phyloP scores from a whole-genome alignment of 768 basidiomycete genomes.

The Rubroboletus pulcherrimus region DNA sequence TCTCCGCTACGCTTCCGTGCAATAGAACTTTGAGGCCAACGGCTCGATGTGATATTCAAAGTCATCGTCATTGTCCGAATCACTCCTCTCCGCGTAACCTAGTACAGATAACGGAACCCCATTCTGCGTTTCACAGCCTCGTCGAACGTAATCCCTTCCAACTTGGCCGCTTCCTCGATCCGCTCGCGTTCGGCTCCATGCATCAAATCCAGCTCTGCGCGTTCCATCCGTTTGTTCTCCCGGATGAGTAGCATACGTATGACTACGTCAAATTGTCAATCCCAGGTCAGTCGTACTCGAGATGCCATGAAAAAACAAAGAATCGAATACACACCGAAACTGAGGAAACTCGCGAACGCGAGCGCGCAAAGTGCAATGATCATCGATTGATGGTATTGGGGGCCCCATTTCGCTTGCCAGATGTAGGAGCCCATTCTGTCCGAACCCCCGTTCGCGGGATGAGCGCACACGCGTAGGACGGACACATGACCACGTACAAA shows the following conservation, averaged over 20 bases:
- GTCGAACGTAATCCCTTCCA: conserved; percentile 59
- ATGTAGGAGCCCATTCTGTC: conserved; percentile 57
- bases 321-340: conserved; percentile 30
- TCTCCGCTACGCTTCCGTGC: neutral
- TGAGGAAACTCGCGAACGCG: conserved; percentile 31
- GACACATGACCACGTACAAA: conserved; percentile 38
- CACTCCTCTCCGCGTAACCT: conserved; percentile 1
- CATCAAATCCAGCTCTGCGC: conserved; percentile 43
- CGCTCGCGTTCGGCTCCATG: conserved; percentile 44
- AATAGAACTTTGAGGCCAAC: neutral
- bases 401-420: conserved; percentile 60
- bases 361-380: conserved; percentile 42
- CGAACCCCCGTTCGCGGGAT: neutral
- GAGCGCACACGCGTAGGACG: neutral
- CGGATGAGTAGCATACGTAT: conserved; percentile 41
- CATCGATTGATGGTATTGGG: conserved; percentile 61
- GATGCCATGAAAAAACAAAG: neutral
- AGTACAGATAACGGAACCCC: conserved; percentile 58
- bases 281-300: neutral
- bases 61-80: neutral
- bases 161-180: conserved; percentile 53
- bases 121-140: conserved; percentile 55
- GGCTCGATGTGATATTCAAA: neutral
- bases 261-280: conserved; percentile 27
- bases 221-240: conserved; percentile 50